These are phyloP conservation scores for Colletotrichum sansevieriae DNA, from an alignment of 2,329 filamentous ascomycete species.

Conservation along the genomic window DNA sequence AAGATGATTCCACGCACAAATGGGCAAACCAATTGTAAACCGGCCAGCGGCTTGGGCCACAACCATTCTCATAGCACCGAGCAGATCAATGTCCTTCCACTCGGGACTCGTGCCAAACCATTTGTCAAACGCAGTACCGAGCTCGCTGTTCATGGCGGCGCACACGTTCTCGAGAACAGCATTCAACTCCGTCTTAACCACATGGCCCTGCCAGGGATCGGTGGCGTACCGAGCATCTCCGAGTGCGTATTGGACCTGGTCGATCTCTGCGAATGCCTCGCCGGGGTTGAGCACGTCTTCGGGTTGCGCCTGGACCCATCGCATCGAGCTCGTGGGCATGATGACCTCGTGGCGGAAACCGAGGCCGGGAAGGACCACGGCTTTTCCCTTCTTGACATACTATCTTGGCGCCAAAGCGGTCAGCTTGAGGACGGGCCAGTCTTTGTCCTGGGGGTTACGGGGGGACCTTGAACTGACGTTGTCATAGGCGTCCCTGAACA, in stretches of 20 bases:
- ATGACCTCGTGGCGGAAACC: slow-evolving; percentile 57
- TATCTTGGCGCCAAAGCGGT: slow-evolving; percentile 40
- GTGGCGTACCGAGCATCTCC: slow-evolving; percentile 50
- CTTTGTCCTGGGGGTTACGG: neutral
- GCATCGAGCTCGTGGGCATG: slow-evolving; percentile 55
- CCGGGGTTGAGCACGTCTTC: slow-evolving; percentile 51
- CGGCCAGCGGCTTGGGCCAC: slow-evolving; percentile 49
- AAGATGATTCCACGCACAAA: slow-evolving; percentile 45
- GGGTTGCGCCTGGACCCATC: slow-evolving; percentile 56
- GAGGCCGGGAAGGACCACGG: slow-evolving; percentile 57
- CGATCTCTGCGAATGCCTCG: slow-evolving; percentile 54
- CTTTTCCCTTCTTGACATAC: slow-evolving; percentile 57
- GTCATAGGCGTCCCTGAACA: slow-evolving; percentile 50
- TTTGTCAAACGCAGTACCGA: slow-evolving; percentile 51
- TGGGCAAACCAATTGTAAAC: slow-evolving; percentile 50
- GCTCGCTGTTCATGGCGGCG: slow-evolving; percentile 52
- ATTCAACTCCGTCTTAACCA: slow-evolving; percentile 55
- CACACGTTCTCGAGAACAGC: slow-evolving; percentile 51
- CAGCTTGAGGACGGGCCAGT: too few relatives aligned
- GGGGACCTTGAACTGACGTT: slow-evolving; percentile 41
- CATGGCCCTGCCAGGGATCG: slow-evolving; percentile 52
- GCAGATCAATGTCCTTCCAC: slow-evolving; percentile 52
- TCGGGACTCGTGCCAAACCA: slow-evolving; percentile 50
- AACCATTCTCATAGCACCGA: slow-evolving; percentile 46
- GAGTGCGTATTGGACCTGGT: slow-evolving; percentile 53